phyloP scores from a whole-genome alignment of 108 stramenopile genomes.

The Stephanodiscus minutulus region DNA sequence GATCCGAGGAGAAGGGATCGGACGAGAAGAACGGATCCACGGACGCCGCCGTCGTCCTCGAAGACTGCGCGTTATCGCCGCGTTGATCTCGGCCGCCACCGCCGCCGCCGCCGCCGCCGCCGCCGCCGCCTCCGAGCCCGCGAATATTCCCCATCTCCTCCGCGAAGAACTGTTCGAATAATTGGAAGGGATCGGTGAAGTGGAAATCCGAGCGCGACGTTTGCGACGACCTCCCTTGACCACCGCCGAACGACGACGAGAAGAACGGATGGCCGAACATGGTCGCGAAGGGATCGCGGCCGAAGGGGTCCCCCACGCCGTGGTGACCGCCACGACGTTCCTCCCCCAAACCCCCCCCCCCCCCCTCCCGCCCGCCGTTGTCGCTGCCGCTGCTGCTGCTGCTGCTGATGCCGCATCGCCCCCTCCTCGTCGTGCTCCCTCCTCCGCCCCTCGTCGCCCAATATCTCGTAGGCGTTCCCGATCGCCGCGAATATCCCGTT shows the following conservation, averaged over 20 bases:
- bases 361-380: background rate
- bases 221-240: too few species aligned
- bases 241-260: slow-evolving; percentile 30
- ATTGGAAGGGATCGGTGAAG: slow-evolving; percentile 56
- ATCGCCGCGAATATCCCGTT: slow-evolving; percentile 39
- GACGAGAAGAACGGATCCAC: slow-evolving; percentile 7
- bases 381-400: slow-evolving; percentile 9
- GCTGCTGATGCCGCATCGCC: background rate
- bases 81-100: slow-evolving; percentile 3
- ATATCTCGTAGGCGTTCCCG: slow-evolving; percentile 42
- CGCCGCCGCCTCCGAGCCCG: background rate
- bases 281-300: slow-evolving; percentile 1
- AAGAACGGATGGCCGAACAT: slow-evolving; percentile 38
- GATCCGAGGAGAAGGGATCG: slow-evolving; percentile 26
- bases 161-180: slow-evolving; percentile 51
- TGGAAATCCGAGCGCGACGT: slow-evolving; percentile 29
- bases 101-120: background rate
- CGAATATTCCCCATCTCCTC: slow-evolving; percentile 24
- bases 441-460: slow-evolving; percentile 30
- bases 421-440: slow-evolving; percentile 34
- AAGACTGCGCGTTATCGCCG: background rate
- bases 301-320: background rate
- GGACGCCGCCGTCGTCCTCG: background rate
- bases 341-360: background rate
- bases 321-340: slow-evolving; percentile 1